A percentile compares a stretch with the other conserved stretches of the same genome.
These are phyloP conservation scores for Colletotrichum shisoi DNA, from an alignment of 2,329 filamentous ascomycete genomes.

Conservation along the genomic window DNA sequence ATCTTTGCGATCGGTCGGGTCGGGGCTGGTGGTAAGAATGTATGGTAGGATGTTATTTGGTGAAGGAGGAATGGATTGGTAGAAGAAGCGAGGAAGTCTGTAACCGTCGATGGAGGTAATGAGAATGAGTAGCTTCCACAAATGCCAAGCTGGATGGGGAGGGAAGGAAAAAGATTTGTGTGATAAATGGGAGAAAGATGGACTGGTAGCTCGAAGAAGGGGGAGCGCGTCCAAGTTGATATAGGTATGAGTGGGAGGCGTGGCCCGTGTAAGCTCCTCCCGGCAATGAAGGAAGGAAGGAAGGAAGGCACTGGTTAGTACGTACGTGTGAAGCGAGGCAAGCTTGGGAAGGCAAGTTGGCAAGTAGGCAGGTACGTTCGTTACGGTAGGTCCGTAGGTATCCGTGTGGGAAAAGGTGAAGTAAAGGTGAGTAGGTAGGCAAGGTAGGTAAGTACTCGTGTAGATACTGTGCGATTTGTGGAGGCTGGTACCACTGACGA, in stretches of 20 bases:
- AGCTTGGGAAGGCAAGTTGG: slow-evolving; percentile 15
- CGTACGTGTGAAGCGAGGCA: slow-evolving; percentile 11
- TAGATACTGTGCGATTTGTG: too few species aligned
- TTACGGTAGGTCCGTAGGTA: slow-evolving; percentile 5
- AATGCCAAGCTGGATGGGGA: slow-evolving; percentile 25
- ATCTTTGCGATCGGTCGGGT: slow-evolving; percentile 29
- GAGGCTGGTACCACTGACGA: too few species aligned
- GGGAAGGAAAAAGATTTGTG: slow-evolving; percentile 16
- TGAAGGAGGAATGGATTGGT: background rate
- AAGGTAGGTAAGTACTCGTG: background rate
- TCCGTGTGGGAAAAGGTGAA: slow-evolving; percentile 8
- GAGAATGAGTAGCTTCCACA: slow-evolving; percentile 24
- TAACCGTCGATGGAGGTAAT: slow-evolving; percentile 28
- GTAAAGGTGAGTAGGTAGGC: slow-evolving; percentile 2
- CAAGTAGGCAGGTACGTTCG: too few species aligned
- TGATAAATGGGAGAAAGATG: slow-evolving; percentile 16
- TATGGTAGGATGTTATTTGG: background rate
- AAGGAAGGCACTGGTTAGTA: slow-evolving; percentile 20
- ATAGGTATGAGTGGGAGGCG: slow-evolving; percentile 31
- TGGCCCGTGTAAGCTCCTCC: slow-evolving; percentile 33
- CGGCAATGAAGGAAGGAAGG: slow-evolving; percentile 23
- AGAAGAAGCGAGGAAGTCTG: slow-evolving; percentile 14
- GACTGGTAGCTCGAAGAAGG: slow-evolving; percentile 5
- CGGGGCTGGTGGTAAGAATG: slow-evolving; percentile 1
- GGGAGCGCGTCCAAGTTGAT: slow-evolving; percentile 36